Evolutionary conservation across 441 rosid genomes (phyloP).

Genomic region (Adansonia grandidieri): DNA sequence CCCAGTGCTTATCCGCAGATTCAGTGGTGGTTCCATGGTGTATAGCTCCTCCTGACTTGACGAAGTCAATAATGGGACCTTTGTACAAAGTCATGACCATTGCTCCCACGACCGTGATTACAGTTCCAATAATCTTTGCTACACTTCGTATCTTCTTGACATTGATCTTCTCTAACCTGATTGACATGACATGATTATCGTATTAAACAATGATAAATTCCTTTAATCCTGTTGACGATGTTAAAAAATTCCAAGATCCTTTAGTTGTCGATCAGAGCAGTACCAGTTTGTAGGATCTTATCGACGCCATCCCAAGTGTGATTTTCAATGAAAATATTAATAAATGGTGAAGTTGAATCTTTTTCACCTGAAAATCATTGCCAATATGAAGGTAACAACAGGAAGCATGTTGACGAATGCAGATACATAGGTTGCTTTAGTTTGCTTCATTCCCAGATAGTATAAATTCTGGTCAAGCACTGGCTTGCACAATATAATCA

Average conservation of each 20-base stretch:
- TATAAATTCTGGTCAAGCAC: conserved; percentile 88
- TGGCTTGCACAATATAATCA: conserved; percentile 57
- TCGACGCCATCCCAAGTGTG: too few relatives aligned
- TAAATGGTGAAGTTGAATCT: not conserved
- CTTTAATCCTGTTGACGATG: not conserved
- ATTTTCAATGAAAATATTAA: too few relatives aligned
- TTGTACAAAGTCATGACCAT: conserved; percentile 93
- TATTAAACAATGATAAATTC: conserved; percentile 2
- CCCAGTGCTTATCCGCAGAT: conserved; percentile 55
- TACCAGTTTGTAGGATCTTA: too few relatives aligned
- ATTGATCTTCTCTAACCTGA: conserved; percentile 74
- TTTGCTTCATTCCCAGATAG: conserved; percentile 77
- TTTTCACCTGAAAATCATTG: conserved; percentile 82
- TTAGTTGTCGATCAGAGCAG: too few relatives aligned
- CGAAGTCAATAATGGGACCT: conserved; percentile 78
- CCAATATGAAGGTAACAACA: conserved; percentile 81
- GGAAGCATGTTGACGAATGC: conserved; percentile 78
- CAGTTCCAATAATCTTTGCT: conserved; percentile 83
- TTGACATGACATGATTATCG: not conserved
- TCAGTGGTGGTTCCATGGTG: conserved; percentile 41
- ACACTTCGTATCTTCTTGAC: conserved; percentile 62
- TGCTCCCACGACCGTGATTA: conserved; percentile 75
- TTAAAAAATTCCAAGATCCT: not conserved
- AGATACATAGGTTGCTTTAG: conserved; percentile 84
- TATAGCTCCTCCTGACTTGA: conserved; percentile 40